phyloP scores from a whole-genome alignment of 805 yeast species.

The Maudiozyma bulderi region DNA sequence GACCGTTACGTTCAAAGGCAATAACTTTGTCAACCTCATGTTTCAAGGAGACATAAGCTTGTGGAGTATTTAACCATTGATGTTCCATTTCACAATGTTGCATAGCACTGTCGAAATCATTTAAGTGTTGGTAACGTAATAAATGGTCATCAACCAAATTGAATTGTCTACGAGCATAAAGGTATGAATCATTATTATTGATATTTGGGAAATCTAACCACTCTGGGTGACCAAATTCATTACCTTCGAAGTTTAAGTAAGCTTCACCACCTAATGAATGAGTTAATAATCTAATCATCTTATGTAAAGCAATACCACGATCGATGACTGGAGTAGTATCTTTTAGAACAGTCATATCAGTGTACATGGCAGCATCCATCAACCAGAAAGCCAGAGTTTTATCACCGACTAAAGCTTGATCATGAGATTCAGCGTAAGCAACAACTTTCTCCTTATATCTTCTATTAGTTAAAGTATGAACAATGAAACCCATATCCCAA shows the following conservation, averaged over 20 bases:
- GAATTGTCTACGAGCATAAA: conserved; percentile 93
- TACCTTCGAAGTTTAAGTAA: conserved; percentile 91
- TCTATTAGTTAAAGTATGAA: conserved; percentile 76
- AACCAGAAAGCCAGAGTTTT: conserved; percentile 95
- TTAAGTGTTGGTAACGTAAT: conserved; percentile 68
- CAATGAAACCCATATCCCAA: conserved; percentile 81
- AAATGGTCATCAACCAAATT: conserved; percentile 72
- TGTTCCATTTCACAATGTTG: conserved; percentile 62
- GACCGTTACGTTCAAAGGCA: conserved; percentile 80
- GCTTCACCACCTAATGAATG: conserved; percentile 96
- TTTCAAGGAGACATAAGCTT: conserved; percentile 79
- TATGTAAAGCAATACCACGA: conserved; percentile 85
- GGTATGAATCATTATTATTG: conserved; percentile 81
- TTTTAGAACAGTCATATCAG: conserved; percentile 75
- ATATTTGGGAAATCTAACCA: conserved; percentile 96
- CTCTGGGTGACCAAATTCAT: conserved; percentile 97
- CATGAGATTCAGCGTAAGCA: conserved; percentile 90
- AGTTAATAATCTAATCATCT: conserved; percentile 79
- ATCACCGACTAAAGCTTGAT: conserved; percentile 96
- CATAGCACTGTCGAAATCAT: conserved; percentile 79
- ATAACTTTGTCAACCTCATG: conserved; percentile 83
- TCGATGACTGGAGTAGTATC: conserved; percentile 71
- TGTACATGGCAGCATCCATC: conserved; percentile 97
- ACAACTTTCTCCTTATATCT: conserved; percentile 83
- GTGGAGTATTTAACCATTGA: conserved; percentile 63